These are phyloP conservation scores for Phellopilus nigrolimitatus DNA, from an alignment of 1,284 basidiomycete genomes.

Conservation along the genomic window DNA sequence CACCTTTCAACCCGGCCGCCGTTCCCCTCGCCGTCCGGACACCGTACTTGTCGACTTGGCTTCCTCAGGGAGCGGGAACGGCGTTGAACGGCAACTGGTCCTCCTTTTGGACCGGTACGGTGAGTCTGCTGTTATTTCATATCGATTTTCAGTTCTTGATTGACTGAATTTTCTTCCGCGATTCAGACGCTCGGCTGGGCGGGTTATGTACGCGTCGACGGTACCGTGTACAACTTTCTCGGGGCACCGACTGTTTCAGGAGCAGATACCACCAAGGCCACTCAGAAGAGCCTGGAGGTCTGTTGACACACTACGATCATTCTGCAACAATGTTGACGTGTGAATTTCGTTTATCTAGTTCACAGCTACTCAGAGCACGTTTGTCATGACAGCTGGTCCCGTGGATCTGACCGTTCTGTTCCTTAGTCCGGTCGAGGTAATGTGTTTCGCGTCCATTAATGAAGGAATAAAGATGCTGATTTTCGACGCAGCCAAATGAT, in stretches of 20 bases:
- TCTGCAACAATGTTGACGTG: slow-evolving; percentile 26
- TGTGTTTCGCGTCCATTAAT: slow-evolving; percentile 51
- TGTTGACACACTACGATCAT: slow-evolving; percentile 28
- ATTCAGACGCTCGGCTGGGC: slow-evolving; percentile 30
- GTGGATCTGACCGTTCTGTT: slow-evolving; percentile 24
- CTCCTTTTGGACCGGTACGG: slow-evolving; percentile 28
- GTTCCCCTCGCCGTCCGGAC: slow-evolving; percentile 57
- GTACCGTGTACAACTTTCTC: slow-evolving; percentile 28
- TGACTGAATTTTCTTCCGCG: slow-evolving; percentile 18
- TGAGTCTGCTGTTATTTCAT: slow-evolving; percentile 16
- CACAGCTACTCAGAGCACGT: slow-evolving; percentile 26
- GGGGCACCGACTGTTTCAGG: slow-evolving; percentile 23
- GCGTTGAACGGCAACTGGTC: slow-evolving; percentile 37
- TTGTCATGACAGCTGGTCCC: slow-evolving; percentile 26
- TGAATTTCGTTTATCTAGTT: slow-evolving; percentile 30
- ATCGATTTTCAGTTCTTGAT: slow-evolving; percentile 19
- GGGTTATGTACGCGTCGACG: slow-evolving; percentile 31
- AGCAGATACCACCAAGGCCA: slow-evolving; percentile 21
- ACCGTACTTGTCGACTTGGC: slow-evolving; percentile 64
- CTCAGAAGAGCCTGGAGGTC: slow-evolving; percentile 25
- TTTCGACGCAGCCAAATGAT: slow-evolving; percentile 24
- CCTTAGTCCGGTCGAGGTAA: slow-evolving; percentile 32
- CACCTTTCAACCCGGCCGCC: slow-evolving; percentile 54
- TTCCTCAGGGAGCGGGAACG: slow-evolving; percentile 46
- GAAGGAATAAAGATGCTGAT: slow-evolving; percentile 29